A percentile compares a stretch with the other conserved stretches of the same genome.
These are phyloP conservation scores for Poronia punctata DNA, from an alignment of 495 filamentous ascomycete genomes.

Conservation along the genomic window DNA sequence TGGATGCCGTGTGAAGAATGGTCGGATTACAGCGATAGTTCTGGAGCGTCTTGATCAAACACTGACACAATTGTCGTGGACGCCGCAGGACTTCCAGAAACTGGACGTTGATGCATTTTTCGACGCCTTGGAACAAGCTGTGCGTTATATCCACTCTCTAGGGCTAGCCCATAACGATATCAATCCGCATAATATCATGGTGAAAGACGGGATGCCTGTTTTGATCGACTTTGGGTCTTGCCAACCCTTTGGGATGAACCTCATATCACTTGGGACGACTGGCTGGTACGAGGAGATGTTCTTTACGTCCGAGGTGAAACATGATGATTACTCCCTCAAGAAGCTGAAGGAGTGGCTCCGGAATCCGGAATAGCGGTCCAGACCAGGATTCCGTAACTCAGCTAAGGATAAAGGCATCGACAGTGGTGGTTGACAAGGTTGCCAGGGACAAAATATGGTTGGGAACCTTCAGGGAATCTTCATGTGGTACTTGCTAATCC, in stretches of 20 bases:
- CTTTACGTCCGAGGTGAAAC: constrained; percentile 18
- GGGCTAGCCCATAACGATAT: constrained; percentile 37
- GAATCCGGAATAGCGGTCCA: no score
- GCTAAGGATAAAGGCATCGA: no score
- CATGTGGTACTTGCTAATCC: no score
- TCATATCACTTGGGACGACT: constrained; percentile 17
- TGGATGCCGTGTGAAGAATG: constrained; percentile 17
- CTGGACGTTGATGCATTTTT: background rate
- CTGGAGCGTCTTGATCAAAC: constrained; percentile 27
- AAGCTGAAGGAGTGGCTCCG: constrained; percentile 11
- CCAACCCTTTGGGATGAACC: constrained; percentile 14
- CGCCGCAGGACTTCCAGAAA: background rate
- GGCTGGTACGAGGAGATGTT: constrained; percentile 25
- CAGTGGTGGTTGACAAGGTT: no score
- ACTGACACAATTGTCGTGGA: constrained; percentile 8
- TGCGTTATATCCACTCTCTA: constrained; percentile 26
- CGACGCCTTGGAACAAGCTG: constrained; percentile 19
- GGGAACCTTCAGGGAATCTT: no score
- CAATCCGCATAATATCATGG: constrained; percentile 25
- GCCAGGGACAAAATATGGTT: no score
- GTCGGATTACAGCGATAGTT: constrained; percentile 28
- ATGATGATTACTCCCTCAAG: constrained; percentile 20
- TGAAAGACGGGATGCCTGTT: constrained; percentile 16
- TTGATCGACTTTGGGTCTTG: constrained; percentile 27
- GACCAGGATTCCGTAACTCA: no score